Base-by-base conservation (phyloP, 805 yeast genomes). In the Candida ponderosae region DNA sequence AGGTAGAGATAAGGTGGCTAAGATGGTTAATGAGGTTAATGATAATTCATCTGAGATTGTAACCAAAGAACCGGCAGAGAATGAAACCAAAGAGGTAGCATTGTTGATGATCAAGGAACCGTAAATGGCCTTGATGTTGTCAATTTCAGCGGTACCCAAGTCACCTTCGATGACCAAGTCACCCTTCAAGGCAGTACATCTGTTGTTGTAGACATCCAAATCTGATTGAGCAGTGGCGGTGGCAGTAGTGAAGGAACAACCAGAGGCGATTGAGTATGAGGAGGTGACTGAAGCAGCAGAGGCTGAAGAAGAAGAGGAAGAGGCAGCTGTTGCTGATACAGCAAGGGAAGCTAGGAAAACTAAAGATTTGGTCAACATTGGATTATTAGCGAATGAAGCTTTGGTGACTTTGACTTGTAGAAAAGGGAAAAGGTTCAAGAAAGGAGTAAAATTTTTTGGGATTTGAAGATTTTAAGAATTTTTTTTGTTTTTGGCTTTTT, bases 171-270 rank as follows among this genome's bases (percentile, higher is more conserved):
- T 72, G 64, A 68, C 61, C 52, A 93, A 66, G 60, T 80, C 80
- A 72, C 96, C 97, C 46, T 74, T 73, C 49, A 93, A 71, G 44
- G 87, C 82, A 29, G 74, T 62, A 76, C 98, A 93, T 33, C 78
- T 69, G 35, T 85, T 62, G 38, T 85, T 62, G 38, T 82, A 74
- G 20, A 60, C 54, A 53, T 87, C 95, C 57, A 90, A 76, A 50
- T 87, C 89, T 24, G 83, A 51, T 64, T 88, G 87, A 31, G 79
- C 75, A 38, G 93, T 77, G 51, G 87, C 95, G 37, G 95, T 84
- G 46, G 68, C 68, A 49, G 70, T 67, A 21, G 66, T 53, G 67
- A 81, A 76, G 29, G 83, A 70, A 74, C 94, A 84, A 21, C 79
- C 75, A 7, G 76, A 75, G 44, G 75, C 72, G 36, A 72, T 63